Conservation (phyloP, 805 yeast species). For the Teunomyces stri region DNA sequence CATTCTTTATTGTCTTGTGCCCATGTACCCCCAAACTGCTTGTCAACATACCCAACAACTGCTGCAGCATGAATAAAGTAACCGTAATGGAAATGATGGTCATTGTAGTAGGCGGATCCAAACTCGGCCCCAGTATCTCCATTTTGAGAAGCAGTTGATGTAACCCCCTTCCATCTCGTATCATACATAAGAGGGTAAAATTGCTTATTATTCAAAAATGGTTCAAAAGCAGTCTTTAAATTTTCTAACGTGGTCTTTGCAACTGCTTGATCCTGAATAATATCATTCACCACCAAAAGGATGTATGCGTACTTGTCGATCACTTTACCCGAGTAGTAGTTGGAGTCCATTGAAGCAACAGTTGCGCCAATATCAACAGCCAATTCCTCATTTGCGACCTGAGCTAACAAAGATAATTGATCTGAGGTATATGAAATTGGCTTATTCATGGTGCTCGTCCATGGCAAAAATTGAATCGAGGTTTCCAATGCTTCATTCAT, state of each 20-base stretch:
- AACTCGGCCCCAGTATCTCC: conserved; percentile 53
- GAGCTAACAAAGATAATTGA: conserved; percentile 43
- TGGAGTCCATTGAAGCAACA: conserved; percentile 38
- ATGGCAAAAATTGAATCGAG: conserved; percentile 45
- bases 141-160: conserved; percentile 47
- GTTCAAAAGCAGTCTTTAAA: conserved; percentile 44
- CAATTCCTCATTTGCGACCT: conserved; percentile 47
- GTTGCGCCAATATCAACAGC: conserved; percentile 44
- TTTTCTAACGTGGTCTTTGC: conserved; percentile 32
- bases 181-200: conserved; percentile 53
- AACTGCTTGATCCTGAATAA: conserved; percentile 42
- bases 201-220: conserved; percentile 42
- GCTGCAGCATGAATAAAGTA: conserved; percentile 84
- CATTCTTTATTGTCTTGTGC: conserved; percentile 27
- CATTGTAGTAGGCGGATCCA: conserved; percentile 78
- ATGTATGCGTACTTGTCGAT: conserved; percentile 58
- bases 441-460: conserved; percentile 33
- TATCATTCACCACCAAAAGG: conserved; percentile 48
- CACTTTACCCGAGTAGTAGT: conserved; percentile 53
- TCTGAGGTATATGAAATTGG: conserved; percentile 40
- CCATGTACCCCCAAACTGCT: conserved; percentile 53
- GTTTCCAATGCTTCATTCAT: conserved; percentile 40
- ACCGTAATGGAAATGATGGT: conserved; percentile 87
- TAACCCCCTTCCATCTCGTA: conserved; percentile 53
- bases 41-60: conserved; percentile 65